Conservation (phyloP, 768 basidiomycete species). For the Kondoa malvinella region DNA sequence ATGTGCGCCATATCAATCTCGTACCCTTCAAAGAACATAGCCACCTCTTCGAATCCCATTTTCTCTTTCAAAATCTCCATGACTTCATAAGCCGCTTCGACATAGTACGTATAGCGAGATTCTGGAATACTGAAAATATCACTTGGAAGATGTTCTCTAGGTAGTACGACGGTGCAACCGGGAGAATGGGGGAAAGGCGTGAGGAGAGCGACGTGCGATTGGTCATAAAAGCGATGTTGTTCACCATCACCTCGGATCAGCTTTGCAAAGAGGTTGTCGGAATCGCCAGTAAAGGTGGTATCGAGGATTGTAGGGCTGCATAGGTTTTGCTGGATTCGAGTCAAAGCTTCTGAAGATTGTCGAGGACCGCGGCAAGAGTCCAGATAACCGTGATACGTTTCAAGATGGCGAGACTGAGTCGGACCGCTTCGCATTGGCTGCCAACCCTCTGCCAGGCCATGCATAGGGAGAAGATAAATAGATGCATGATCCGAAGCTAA, state of each 20-base stretch:
- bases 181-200: neutral
- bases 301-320: neutral
- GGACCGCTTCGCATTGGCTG: neutral
- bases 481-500: neutral
- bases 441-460: neutral
- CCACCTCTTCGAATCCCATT: neutral
- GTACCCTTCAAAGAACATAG: slow-evolving; percentile 4
- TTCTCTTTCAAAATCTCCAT: neutral
- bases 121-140: neutral
- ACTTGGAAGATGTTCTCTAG: neutral
- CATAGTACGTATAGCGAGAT: neutral
- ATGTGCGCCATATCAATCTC: slow-evolving; percentile 1
- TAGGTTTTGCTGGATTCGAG: neutral
- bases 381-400: neutral
- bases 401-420: neutral
- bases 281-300: neutral
- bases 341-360: neutral
- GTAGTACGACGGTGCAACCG: neutral
- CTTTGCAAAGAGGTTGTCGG: slow-evolving; percentile 2
- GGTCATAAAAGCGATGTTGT: neutral
- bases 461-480: neutral
- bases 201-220: neutral
- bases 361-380: neutral
- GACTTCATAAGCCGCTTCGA: neutral
- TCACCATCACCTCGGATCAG: neutral